phyloP scores from a whole-genome alignment of 768 basidiomycete genomes.

The Tubosaeta sp. region DNA sequence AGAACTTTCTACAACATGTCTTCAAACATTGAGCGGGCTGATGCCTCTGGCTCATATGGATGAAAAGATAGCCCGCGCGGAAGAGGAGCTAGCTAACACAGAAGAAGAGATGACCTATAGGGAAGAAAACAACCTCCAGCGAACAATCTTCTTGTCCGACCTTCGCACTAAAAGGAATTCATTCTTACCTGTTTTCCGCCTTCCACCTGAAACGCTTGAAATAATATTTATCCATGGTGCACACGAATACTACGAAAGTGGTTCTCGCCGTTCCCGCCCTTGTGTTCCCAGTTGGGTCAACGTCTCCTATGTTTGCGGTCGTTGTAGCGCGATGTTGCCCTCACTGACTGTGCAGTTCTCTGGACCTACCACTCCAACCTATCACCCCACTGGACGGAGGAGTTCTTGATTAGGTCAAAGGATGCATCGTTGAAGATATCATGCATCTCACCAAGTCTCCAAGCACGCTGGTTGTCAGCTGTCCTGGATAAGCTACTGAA shows the following conservation, averaged over 20 bases:
- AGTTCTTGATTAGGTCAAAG: too few species aligned
- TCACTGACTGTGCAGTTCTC: too few species aligned
- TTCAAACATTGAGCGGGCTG: neutral
- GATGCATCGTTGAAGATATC: too few species aligned
- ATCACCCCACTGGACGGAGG: too few species aligned
- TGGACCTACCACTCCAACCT: too few species aligned
- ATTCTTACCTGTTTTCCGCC: too few species aligned
- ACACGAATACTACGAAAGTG: neutral
- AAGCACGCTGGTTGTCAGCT: too few species aligned
- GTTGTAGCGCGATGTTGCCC: neutral
- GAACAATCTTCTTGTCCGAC: neutral
- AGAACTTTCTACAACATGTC: too few species aligned
- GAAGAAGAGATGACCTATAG: too few species aligned
- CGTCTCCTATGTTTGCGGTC: neutral
- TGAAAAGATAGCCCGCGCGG: neutral
- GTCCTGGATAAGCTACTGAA: neutral
- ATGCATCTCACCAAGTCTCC: too few species aligned
- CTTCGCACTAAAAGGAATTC: neutral
- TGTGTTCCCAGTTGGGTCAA: neutral
- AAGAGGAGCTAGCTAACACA: neutral
- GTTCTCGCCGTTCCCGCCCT: too few species aligned
- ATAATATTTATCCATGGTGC: neutral
- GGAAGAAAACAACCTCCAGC: neutral
- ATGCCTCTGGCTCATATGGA: neutral
- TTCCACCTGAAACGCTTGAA: neutral